These are phyloP conservation scores for Arxiozyma heterogenica DNA, from an alignment of 1,139 yeast genomes.

Conservation along the genomic window DNA sequence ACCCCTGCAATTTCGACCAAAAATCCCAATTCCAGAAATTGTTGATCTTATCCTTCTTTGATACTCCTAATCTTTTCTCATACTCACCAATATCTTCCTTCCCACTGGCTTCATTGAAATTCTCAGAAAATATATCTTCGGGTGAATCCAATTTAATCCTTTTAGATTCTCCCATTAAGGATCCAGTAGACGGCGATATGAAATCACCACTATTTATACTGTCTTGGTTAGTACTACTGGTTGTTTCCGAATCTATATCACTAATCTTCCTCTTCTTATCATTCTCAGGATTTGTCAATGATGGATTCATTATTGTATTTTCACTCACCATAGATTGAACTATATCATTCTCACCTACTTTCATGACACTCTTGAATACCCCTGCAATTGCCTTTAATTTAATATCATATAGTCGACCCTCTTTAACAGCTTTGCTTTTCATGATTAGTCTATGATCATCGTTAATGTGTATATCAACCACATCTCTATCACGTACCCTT, in stretches of 20 bases:
- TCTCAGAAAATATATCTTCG: conserved; percentile 22
- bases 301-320: conserved; percentile 1
- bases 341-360: background rate
- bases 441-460: conserved; percentile 23
- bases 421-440: conserved; percentile 21
- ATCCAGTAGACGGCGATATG: conserved; percentile 18
- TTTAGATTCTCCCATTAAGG: conserved; percentile 29
- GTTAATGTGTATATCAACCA: conserved; percentile 18
- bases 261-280: conserved; percentile 24
- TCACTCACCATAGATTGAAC: background rate
- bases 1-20: conserved; percentile 17
- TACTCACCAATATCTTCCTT: background rate
- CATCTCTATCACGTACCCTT: conserved; percentile 28
- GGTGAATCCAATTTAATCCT: conserved; percentile 30
- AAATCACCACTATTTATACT: conserved; percentile 1
- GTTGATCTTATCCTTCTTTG: background rate
- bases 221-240: conserved; percentile 13
- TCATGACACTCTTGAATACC: conserved; percentile 7
- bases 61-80: background rate
- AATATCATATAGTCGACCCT: conserved; percentile 7
- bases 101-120: conserved; percentile 1
- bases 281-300: background rate
- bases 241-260: conserved; percentile 13
- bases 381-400: conserved; percentile 9
- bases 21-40: conserved; percentile 29